phyloP scores from a whole-genome alignment of 2,329 filamentous ascomycete species.

The Pezicula neosporulosa region DNA sequence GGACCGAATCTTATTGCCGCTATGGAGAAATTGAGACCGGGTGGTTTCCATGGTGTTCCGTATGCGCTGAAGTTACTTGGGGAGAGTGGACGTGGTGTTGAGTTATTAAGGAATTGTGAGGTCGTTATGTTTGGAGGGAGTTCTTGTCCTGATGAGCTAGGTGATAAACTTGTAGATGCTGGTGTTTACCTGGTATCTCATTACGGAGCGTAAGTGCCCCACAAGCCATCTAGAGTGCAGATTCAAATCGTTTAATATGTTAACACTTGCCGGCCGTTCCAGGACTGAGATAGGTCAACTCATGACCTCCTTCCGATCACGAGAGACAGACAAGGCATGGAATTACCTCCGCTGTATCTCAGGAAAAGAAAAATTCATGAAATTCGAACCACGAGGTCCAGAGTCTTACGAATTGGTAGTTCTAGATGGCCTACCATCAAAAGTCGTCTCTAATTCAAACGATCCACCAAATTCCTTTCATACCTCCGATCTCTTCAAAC shows the following conservation, averaged over 20 bases:
- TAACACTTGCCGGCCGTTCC: background rate
- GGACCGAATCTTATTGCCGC: slow-evolving; percentile 41
- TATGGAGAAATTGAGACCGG: slow-evolving; percentile 38
- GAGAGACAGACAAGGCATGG: slow-evolving; percentile 51
- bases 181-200: slow-evolving; percentile 54
- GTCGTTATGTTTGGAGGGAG: slow-evolving; percentile 56
- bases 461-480: slow-evolving; percentile 41
- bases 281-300: slow-evolving; percentile 57
- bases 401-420: slow-evolving; percentile 21
- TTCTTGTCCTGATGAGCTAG: slow-evolving; percentile 55
- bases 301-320: slow-evolving; percentile 54
- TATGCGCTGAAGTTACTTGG: slow-evolving; percentile 61
- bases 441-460: slow-evolving; percentile 35
- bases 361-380: slow-evolving; percentile 7
- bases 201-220: slow-evolving; percentile 49
- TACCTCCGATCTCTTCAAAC: slow-evolving; percentile 41
- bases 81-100: slow-evolving; percentile 52
- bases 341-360: slow-evolving; percentile 47
- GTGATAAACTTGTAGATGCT: slow-evolving; percentile 45
- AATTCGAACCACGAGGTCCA: slow-evolving; percentile 6
- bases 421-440: slow-evolving; percentile 34
- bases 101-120: slow-evolving; percentile 40
- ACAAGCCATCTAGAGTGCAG: background rate
- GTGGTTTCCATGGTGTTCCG: slow-evolving; percentile 59
- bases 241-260: background rate